These are phyloP conservation scores for Phytophthora lateralis DNA, from an alignment of 352 stramenopile species.

Conservation along the genomic window DNA sequence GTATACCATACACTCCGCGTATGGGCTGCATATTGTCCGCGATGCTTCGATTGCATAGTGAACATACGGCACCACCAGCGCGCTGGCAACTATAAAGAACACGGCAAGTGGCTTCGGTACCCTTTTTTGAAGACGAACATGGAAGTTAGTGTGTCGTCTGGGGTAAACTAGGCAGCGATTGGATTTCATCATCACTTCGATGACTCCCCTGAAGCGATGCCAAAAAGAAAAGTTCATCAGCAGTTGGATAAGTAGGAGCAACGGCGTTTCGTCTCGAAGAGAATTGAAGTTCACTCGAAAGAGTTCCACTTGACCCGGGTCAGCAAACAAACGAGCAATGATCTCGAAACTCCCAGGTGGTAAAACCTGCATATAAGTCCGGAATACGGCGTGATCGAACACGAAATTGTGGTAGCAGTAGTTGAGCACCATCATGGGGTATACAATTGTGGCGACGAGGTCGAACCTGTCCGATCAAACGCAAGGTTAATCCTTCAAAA, in stretches of 20 bases:
- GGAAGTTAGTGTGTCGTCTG: conserved; percentile 25
- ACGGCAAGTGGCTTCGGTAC: conserved; percentile 32
- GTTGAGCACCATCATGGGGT: conserved; percentile 35
- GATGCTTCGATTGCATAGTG: conserved; percentile 30
- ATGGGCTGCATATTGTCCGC: conserved; percentile 2
- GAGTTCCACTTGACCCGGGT: conserved; percentile 38
- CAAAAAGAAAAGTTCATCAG: conserved; percentile 37
- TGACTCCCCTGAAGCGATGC: conserved; percentile 26
- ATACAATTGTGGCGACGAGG: conserved; percentile 38
- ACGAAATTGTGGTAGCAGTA: conserved; percentile 43
- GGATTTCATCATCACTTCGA: conserved; percentile 19
- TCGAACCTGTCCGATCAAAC: conserved; percentile 35
- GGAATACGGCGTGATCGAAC: conserved; percentile 36
- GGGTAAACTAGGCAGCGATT: conserved; percentile 35
- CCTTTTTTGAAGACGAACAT: conserved; percentile 3
- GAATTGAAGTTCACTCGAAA: conserved; percentile 40
- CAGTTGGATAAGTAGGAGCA: conserved; percentile 34
- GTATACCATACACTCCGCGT: conserved; percentile 30
- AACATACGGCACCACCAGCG: conserved; percentile 17
- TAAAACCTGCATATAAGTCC: conserved; percentile 22
- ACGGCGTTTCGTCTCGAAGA: conserved; percentile 27
- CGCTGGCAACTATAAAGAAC: conserved; percentile 20
- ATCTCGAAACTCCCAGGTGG: conserved; percentile 38
- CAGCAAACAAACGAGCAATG: conserved; percentile 33
- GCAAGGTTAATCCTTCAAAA: background rate